These are phyloP conservation scores for Chaetomium tenue DNA, from an alignment of 495 filamentous ascomycete genomes.

Conservation along the genomic window DNA sequence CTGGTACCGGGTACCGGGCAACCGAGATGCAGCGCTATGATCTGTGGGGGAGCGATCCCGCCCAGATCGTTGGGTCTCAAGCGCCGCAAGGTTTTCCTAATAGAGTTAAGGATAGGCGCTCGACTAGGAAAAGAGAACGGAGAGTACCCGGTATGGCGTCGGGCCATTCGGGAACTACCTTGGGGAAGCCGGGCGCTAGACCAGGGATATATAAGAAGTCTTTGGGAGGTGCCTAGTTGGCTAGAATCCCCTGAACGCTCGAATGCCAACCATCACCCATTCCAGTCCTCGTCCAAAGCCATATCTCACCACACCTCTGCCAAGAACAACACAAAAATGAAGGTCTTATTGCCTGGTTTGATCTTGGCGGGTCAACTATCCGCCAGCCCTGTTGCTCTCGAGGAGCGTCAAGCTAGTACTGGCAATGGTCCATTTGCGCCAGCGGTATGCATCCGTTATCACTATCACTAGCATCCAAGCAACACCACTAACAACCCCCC, in stretches of 20 bases:
- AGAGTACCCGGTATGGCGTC: not conserved
- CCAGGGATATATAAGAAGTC: not conserved
- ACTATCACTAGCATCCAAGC: not conserved
- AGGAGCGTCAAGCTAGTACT: not conserved
- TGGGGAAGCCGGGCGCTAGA: not conserved
- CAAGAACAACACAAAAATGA: not conserved
- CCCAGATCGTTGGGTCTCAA: not conserved
- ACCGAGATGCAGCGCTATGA: not conserved
- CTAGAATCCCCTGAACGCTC: too few relatives aligned
- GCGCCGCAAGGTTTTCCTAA: not conserved
- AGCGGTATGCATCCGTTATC: not conserved
- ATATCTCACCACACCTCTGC: too few relatives aligned
- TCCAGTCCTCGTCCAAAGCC: not conserved
- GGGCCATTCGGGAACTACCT: too few relatives aligned
- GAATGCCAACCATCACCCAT: not conserved
- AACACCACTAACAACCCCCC: not conserved
- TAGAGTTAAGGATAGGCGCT: not conserved
- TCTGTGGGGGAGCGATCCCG: not conserved
- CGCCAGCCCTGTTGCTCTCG: conserved; percentile 2
- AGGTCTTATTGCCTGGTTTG: not conserved
- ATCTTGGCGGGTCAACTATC: not conserved
- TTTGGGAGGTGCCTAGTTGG: not conserved
- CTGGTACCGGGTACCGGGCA: not conserved
- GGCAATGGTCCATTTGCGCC: conserved; percentile 1
- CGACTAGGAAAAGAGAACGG: not conserved